A percentile compares a stretch with the other conserved stretches of the same genome.
Conservation (phyloP, 768 basidiomycete genomes). For the Tulasnella sp. region DNA sequence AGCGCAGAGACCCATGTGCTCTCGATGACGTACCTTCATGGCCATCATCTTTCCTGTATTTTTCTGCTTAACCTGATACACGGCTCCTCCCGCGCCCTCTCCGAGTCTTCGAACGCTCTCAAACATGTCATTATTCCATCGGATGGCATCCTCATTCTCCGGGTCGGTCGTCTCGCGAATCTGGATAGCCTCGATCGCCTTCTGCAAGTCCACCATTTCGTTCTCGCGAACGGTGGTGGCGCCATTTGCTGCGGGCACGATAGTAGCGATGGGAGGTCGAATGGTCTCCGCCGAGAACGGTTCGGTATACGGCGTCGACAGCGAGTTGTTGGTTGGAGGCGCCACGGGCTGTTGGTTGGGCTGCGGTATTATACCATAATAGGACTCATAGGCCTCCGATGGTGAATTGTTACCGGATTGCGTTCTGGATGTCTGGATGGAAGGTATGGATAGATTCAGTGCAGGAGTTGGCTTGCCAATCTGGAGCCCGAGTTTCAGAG, state of each 20-base stretch:
- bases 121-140: slow-evolving; percentile 46
- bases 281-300: slow-evolving; percentile 23
- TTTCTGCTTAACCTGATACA: slow-evolving; percentile 86
- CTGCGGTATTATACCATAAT: slow-evolving; percentile 21
- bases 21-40: slow-evolving; percentile 55
- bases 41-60: slow-evolving; percentile 81
- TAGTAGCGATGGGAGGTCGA: slow-evolving; percentile 17
- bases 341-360: background rate
- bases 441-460: slow-evolving; percentile 6
- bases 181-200: slow-evolving; percentile 26
- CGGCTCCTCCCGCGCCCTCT: slow-evolving; percentile 94
- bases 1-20: background rate
- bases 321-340: background rate
- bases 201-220: slow-evolving; percentile 22
- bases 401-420: background rate
- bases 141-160: slow-evolving; percentile 30
- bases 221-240: background rate
- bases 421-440: background rate
- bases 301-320: slow-evolving; percentile 19
- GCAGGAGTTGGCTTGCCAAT: slow-evolving; percentile 7
- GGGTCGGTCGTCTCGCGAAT: slow-evolving; percentile 18
- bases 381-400: slow-evolving; percentile 17
- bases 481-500: slow-evolving; percentile 19
- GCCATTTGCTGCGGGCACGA: slow-evolving; percentile 12
- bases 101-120: slow-evolving; percentile 78